Evolutionary conservation across 208 protist species (phyloP).

Genomic region (Tritrichomonas foetus): DNA sequence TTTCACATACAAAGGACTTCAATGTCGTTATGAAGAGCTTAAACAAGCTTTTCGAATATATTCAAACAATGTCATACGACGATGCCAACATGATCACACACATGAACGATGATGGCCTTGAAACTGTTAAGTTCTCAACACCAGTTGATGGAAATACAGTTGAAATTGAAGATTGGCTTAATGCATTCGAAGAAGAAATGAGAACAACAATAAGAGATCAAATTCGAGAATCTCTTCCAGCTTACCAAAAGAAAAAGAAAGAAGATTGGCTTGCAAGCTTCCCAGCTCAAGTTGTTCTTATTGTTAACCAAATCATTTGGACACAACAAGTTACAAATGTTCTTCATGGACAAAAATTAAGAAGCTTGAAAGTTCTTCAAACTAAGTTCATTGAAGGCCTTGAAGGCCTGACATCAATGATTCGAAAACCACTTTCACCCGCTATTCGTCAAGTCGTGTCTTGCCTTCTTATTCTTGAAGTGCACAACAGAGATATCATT

Average conservation of each 20-base stretch:
- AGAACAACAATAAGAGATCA: slow-evolving; percentile 27
- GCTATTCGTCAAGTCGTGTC: slow-evolving; percentile 34
- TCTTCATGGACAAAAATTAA: slow-evolving; percentile 56
- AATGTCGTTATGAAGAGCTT: not conserved
- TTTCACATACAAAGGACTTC: slow-evolving; percentile 62
- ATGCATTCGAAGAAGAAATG: slow-evolving; percentile 73
- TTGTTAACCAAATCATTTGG: slow-evolving; percentile 79
- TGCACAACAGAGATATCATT: slow-evolving; percentile 83
- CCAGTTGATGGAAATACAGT: slow-evolving; percentile 75
- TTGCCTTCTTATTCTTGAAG: slow-evolving; percentile 49
- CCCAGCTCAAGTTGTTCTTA: slow-evolving; percentile 81
- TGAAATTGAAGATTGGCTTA: slow-evolving; percentile 91
- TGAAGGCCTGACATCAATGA: not conserved
- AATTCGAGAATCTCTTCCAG: not conserved
- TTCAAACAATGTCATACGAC: not conserved
- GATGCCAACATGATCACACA: slow-evolving; percentile 74
- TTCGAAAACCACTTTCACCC: not conserved
- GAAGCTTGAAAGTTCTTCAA: not conserved
- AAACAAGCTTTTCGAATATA: not conserved
- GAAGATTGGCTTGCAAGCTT: slow-evolving; percentile 80
- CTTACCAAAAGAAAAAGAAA: slow-evolving; percentile 58
- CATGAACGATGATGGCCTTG: slow-evolving; percentile 84
- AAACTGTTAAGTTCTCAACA: slow-evolving; percentile 81
- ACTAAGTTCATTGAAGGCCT: slow-evolving; percentile 55
- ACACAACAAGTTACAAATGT: slow-evolving; percentile 76